A percentile compares a stretch with the other conserved stretches of the same genome.
Evolutionary conservation across 2,329 filamentous ascomycete species (phyloP).

Genomic region (Hyphodiscus sp.): DNA sequence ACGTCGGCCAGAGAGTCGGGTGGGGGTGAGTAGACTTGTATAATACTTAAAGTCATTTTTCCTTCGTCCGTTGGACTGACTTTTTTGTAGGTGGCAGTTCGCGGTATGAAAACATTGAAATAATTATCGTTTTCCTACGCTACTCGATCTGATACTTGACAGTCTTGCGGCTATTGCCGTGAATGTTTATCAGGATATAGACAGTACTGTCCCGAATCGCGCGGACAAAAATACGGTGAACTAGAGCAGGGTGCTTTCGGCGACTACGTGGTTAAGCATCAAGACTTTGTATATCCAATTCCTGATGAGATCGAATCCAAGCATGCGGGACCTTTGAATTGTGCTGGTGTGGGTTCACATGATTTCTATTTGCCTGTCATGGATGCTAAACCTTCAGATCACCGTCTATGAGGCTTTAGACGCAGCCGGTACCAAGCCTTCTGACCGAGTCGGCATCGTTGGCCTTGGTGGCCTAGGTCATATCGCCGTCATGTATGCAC

Average conservation of each 20-base stretch:
- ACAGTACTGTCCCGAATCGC: constrained; percentile 11
- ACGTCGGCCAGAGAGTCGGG: constrained; percentile 44
- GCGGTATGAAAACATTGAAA: too few relatives aligned
- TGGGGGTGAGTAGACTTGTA: too few relatives aligned
- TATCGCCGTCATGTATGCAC: constrained; percentile 62
- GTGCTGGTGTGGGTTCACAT: constrained; percentile 31
- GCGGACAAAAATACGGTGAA: constrained; percentile 25
- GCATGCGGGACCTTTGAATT: constrained; percentile 36
- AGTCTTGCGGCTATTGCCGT: constrained; percentile 14
- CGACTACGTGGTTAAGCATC: constrained; percentile 30
- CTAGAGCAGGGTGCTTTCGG: constrained; percentile 42
- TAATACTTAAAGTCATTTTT: too few relatives aligned
- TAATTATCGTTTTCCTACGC: too few relatives aligned
- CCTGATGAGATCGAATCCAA: constrained; percentile 31
- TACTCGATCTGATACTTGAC: too few relatives aligned
- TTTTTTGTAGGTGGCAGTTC: too few relatives aligned
- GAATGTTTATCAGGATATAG: constrained; percentile 6
- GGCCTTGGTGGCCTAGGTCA: constrained; percentile 69
- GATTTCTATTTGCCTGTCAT: too few relatives aligned
- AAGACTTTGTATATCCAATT: constrained; percentile 35
- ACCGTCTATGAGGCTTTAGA: too few relatives aligned
- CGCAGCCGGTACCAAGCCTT: constrained; percentile 33
- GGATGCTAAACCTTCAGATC: too few relatives aligned
- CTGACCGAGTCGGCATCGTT: constrained; percentile 61
- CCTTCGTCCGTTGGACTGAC: too few relatives aligned